phyloP scores from a whole-genome alignment of 208 protist species.

The Acanthamoeba castellanii region DNA sequence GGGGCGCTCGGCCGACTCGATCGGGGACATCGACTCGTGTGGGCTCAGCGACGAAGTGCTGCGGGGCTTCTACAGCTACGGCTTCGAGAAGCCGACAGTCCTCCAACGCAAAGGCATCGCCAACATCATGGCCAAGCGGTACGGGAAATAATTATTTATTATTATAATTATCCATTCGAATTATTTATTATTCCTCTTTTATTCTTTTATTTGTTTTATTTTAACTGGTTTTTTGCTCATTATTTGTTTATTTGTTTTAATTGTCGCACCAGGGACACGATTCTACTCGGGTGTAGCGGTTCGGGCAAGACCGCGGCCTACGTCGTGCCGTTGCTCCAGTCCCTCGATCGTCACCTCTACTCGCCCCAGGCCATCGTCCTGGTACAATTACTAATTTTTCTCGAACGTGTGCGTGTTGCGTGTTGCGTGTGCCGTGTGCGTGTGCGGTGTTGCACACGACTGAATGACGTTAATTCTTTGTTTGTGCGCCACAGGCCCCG shows the following conservation, averaged over 20 bases:
- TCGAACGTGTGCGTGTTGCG: too few species aligned
- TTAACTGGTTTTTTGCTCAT: constrained; percentile 57
- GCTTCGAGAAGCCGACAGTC: constrained; percentile 97
- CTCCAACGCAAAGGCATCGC: constrained; percentile 98
- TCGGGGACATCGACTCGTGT: constrained; percentile 65
- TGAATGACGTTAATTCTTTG: too few species aligned
- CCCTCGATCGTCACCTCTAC: neutral
- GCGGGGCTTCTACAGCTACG: constrained; percentile 84
- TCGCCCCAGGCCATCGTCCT: constrained; percentile 95
- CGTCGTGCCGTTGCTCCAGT: constrained; percentile 79
- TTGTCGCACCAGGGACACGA: constrained; percentile 93
- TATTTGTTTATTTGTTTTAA: constrained; percentile 98
- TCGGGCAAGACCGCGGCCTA: constrained; percentile 98
- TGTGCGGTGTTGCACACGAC: too few species aligned
- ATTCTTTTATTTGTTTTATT: neutral
- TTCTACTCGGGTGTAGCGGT: constrained; percentile 98
- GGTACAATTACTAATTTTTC: constrained; percentile 82
- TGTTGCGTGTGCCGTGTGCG: too few species aligned
- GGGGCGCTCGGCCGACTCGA: neutral
- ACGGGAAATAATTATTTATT: constrained; percentile 95
- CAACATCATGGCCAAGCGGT: constrained; percentile 94
- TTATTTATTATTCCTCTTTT: too few species aligned
- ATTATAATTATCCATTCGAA: too few species aligned
- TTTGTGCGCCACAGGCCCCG: constrained; percentile 80
- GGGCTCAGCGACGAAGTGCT: neutral